Percentiles rank a stretch among this genome's conserved stretches.
These are phyloP conservation scores for Pythium grandisporangium DNA, from an alignment of 352 stramenopile genomes.

Conservation along the genomic window DNA sequence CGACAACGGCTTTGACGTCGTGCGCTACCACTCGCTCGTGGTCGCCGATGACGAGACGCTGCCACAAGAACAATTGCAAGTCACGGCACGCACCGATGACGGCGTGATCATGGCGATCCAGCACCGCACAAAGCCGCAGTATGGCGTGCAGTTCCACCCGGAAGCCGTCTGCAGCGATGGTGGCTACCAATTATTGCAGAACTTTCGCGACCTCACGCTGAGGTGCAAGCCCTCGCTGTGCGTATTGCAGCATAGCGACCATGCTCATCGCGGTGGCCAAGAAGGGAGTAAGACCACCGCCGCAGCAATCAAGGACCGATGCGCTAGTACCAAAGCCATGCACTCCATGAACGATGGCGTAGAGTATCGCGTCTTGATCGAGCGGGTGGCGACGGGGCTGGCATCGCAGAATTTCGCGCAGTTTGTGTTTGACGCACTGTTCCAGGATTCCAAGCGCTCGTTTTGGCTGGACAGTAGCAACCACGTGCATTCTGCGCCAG, in stretches of 20 bases:
- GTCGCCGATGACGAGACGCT: slow-evolving; percentile 50
- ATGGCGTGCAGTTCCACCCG: slow-evolving; percentile 96
- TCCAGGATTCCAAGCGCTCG: slow-evolving; percentile 25
- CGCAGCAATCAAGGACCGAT: no score
- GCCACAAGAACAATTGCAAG: slow-evolving; percentile 27
- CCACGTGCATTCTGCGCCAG: slow-evolving; percentile 2
- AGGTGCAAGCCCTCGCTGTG: slow-evolving; percentile 26
- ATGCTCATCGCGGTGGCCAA: no score
- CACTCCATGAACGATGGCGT: neutral
- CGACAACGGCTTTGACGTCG: slow-evolving; percentile 81
- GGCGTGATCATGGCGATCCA: slow-evolving; percentile 86
- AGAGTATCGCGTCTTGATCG: slow-evolving; percentile 30
- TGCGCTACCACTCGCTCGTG: slow-evolving; percentile 95
- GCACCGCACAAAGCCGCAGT: slow-evolving; percentile 82
- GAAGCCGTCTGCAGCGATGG: slow-evolving; percentile 90
- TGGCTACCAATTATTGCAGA: slow-evolving; percentile 83
- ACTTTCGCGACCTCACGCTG: slow-evolving; percentile 78
- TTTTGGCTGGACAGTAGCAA: slow-evolving; percentile 86
- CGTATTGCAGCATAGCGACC: slow-evolving; percentile 32
- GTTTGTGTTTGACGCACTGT: slow-evolving; percentile 49
- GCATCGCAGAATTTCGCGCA: slow-evolving; percentile 56
- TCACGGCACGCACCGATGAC: slow-evolving; percentile 60
- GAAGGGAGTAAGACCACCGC: no score
- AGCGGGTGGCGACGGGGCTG: slow-evolving; percentile 18
- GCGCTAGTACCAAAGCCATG: neutral